Percentiles rank a stretch among this genome's conserved stretches.
Conservation (phyloP, 2,329 filamentous ascomycete genomes). For the Colletotrichum sp. region DNA sequence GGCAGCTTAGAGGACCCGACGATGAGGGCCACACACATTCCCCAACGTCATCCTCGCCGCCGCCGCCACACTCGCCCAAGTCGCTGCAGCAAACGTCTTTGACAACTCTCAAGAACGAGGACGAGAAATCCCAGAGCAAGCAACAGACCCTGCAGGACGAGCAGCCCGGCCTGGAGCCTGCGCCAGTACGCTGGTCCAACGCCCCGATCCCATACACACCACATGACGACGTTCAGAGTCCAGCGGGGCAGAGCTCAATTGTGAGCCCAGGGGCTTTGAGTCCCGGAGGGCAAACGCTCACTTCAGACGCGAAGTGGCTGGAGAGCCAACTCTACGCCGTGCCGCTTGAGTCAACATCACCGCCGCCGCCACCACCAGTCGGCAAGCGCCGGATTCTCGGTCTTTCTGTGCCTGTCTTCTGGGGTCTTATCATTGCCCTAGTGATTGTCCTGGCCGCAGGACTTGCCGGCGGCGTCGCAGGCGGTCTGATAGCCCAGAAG, state of each 20-base stretch:
- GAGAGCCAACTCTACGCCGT: background rate
- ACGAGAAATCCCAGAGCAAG: background rate
- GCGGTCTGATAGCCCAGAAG: conserved; percentile 19
- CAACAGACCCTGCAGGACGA: background rate
- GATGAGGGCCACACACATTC: background rate
- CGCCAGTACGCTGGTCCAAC: background rate
- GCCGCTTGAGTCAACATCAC: background rate
- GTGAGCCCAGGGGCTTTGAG: background rate
- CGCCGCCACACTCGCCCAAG: background rate
- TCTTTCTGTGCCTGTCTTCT: conserved; percentile 22
- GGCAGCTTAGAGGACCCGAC: background rate
- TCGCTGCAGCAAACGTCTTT: background rate
- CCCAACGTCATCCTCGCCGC: background rate
- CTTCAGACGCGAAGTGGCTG: background rate
- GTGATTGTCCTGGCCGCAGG: conserved; percentile 21
- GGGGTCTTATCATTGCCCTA: conserved; percentile 17
- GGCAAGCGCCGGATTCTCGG: conserved; percentile 18
- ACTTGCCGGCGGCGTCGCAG: conserved; percentile 25
- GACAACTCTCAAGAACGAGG: background rate
- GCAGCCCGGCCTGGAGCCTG: conserved; percentile 4
- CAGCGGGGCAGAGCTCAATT: background rate
- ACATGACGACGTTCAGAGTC: background rate
- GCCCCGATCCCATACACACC: background rate
- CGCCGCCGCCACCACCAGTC: background rate
- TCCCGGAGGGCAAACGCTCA: background rate